These are phyloP conservation scores for Colletotrichum sidae DNA, from an alignment of 2,329 filamentous ascomycete species.

Conservation along the genomic window DNA sequence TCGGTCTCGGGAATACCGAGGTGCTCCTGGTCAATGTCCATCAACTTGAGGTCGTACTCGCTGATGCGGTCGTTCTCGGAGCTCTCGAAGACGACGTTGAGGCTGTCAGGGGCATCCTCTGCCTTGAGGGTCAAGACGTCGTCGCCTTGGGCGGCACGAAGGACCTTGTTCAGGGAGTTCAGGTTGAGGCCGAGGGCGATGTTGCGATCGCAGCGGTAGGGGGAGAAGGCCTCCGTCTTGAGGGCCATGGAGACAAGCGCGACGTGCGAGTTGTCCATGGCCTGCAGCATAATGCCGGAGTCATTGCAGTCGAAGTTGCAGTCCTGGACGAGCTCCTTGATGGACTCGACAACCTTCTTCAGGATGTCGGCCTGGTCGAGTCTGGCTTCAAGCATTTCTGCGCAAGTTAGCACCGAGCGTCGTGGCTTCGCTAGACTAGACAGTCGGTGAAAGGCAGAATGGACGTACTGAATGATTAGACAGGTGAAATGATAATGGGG, in stretches of 20 bases:
- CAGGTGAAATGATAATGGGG: conserved; percentile 22
- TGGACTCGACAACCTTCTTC: conserved; percentile 99
- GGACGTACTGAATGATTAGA: conserved; percentile 30
- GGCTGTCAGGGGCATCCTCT: conserved; percentile 93
- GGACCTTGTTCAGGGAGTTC: conserved; percentile 94
- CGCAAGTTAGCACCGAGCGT: conserved; percentile 48
- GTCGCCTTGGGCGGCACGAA: conserved; percentile 92
- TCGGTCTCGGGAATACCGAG: conserved; percentile 99
- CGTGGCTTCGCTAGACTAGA: neutral
- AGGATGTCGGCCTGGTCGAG: conserved; percentile 92
- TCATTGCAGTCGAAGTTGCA: conserved; percentile 99
- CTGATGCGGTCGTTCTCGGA: conserved; percentile 87
- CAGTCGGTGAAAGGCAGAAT: neutral
- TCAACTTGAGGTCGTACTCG: conserved; percentile 99
- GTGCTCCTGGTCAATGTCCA: conserved; percentile 99
- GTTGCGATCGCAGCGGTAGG: conserved; percentile 98
- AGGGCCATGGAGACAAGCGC: conserved; percentile 99
- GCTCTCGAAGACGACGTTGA: conserved; percentile 97
- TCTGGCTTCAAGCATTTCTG: conserved; percentile 92
- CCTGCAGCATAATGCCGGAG: conserved; percentile 96
- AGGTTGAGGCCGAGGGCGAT: conserved; percentile 98
- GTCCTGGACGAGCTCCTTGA: conserved; percentile 99
- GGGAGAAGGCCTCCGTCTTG: conserved; percentile 92
- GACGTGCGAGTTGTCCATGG: conserved; percentile 99
- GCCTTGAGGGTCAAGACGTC: conserved; percentile 97